phyloP scores from a whole-genome alignment of 441 rosid genomes.

The Eruca vesicaria region DNA sequence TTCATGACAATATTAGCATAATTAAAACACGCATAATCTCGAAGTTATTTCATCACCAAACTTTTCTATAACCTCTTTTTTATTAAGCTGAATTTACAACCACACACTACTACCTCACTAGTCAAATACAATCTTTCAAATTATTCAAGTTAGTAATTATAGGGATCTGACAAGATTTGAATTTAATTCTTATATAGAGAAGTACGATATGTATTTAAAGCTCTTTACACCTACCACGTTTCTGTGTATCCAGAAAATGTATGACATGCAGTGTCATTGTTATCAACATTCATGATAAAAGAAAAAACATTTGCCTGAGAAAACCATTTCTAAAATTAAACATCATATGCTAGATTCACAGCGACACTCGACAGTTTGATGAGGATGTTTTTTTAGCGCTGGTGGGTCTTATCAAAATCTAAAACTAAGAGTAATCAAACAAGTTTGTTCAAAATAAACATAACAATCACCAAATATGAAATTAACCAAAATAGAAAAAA shows the following conservation, averaged over 20 bases:
- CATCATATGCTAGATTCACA: conserved; percentile 10
- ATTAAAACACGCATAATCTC: background rate
- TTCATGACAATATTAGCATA: background rate
- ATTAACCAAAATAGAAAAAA: background rate
- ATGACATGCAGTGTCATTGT: background rate
- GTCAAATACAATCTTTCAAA: conserved; percentile 3
- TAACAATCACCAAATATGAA: background rate
- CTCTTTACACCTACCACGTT: conserved; percentile 12
- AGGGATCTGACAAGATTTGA: conserved; percentile 7
- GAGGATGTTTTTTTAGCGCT: conserved; percentile 26
- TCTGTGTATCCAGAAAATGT: background rate
- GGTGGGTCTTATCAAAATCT: conserved; percentile 22
- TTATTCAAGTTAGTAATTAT: background rate
- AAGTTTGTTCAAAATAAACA: conserved; percentile 13
- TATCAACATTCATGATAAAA: background rate
- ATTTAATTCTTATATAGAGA: background rate
- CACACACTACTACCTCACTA: background rate
- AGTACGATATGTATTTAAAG: conserved; percentile 16
- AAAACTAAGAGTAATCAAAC: too few species aligned
- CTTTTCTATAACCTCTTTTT: background rate
- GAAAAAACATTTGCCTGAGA: background rate
- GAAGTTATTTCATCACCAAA: background rate
- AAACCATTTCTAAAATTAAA: background rate
- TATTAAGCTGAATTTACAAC: background rate
- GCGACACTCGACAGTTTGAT: conserved; percentile 1